Conservation (phyloP, 192 early-diverging fungal genomes). For the Mortierella antarctica region DNA sequence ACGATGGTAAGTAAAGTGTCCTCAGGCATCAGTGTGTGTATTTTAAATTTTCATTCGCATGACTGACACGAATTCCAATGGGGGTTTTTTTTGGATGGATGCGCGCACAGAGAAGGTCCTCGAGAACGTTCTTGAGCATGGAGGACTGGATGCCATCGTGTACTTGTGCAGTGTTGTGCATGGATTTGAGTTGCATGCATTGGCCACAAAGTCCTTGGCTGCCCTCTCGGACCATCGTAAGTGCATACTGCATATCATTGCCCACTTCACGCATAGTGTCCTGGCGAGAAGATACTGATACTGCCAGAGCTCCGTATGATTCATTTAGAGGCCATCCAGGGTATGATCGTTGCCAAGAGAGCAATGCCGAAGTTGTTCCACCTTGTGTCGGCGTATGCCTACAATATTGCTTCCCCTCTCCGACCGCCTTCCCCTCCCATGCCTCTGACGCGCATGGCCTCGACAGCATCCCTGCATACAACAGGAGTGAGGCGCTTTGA, state of each 20-base stretch:
- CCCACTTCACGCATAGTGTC: not conserved
- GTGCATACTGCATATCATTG: not conserved
- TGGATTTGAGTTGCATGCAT: conserved; percentile 56
- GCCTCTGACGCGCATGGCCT: conserved; percentile 19
- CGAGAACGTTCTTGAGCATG: conserved; percentile 57
- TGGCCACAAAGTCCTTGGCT: conserved; percentile 60
- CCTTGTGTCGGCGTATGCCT: conserved; percentile 34
- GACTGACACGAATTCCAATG: not conserved
- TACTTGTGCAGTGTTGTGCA: conserved; percentile 58
- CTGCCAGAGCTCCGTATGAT: not conserved
- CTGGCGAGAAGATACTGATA: not conserved
- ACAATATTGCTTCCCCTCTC: conserved; percentile 7
- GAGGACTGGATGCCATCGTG: conserved; percentile 65
- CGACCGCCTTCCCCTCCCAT: conserved; percentile 43
- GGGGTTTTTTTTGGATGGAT: not conserved
- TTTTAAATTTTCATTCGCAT: no score
- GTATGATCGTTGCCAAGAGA: conserved; percentile 62
- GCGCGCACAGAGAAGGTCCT: conserved; percentile 55
- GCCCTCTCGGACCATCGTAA: conserved; percentile 62
- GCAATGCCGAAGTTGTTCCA: conserved; percentile 58
- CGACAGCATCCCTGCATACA: conserved; percentile 18
- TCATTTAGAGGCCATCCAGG: conserved; percentile 58
- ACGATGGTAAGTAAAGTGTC: conserved; percentile 54
- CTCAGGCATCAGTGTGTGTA: not conserved
- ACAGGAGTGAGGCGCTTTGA: conserved; percentile 26